phyloP scores from a whole-genome alignment of 345 rosid genomes.

The Acer saccharum region DNA sequence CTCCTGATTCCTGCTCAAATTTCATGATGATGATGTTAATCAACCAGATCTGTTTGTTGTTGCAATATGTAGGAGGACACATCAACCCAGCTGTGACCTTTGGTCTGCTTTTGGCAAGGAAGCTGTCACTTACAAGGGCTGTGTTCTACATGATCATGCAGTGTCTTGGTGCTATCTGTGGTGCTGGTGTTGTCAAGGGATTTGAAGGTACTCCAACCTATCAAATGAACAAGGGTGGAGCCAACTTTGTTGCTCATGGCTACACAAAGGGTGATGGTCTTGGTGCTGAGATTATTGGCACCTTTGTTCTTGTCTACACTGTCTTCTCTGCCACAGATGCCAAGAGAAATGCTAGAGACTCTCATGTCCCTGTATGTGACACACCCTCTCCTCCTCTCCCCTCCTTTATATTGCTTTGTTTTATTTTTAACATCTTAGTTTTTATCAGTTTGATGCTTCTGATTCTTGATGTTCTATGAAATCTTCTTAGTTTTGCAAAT shows the following conservation, averaged over 20 bases:
- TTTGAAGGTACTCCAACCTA: conserved; percentile 34
- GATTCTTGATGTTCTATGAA: not conserved
- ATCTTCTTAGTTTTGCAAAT: not conserved
- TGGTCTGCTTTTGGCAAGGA: conserved; percentile 65
- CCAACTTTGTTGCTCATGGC: conserved; percentile 55
- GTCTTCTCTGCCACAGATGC: conserved; percentile 84
- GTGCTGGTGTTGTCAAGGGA: conserved; percentile 76
- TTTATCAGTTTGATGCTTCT: not conserved
- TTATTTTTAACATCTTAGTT: not conserved
- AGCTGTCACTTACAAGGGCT: conserved; percentile 69
- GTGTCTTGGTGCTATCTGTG: conserved; percentile 74
- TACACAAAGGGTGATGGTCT: conserved; percentile 72
- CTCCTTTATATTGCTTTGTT: not conserved
- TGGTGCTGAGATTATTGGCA: conserved; percentile 77
- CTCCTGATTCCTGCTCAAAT: too few species aligned
- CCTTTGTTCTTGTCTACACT: conserved; percentile 68
- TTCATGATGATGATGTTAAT: not conserved
- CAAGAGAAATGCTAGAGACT: conserved; percentile 77
- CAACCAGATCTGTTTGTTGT: conserved; percentile 19
- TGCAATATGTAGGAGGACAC: conserved; percentile 54
- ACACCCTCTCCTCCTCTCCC: not conserved
- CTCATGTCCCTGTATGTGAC: conserved; percentile 68
- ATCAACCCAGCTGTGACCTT: conserved; percentile 76
- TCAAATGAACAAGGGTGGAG: conserved; percentile 52
- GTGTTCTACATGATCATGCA: conserved; percentile 66